Conservation (phyloP, 805 yeast genomes). For the Metschnikowia koreensis region DNA sequence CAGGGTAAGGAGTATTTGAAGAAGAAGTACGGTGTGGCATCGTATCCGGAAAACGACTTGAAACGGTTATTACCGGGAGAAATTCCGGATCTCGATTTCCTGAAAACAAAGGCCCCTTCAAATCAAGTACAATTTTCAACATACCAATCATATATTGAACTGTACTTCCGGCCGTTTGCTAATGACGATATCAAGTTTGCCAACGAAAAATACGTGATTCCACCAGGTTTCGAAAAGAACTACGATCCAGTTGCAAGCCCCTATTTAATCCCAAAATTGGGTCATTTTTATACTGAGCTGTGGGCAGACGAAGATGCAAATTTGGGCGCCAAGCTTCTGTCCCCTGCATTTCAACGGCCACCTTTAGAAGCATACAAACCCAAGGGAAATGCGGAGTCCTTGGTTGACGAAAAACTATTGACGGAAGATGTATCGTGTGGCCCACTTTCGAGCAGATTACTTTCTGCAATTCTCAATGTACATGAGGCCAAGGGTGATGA, state of each 20-base stretch:
- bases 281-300: slow-evolving; percentile 73
- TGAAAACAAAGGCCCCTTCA: slow-evolving; percentile 64
- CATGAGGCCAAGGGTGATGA: slow-evolving; percentile 22
- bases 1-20: slow-evolving; percentile 75
- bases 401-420: slow-evolving; percentile 63
- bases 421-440: slow-evolving; percentile 83
- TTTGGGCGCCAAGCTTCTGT: slow-evolving; percentile 41
- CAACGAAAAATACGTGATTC: slow-evolving; percentile 57
- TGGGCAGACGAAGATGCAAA: slow-evolving; percentile 83
- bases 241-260: slow-evolving; percentile 73
- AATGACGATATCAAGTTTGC: slow-evolving; percentile 83
- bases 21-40: slow-evolving; percentile 79
- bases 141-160: slow-evolving; percentile 80
- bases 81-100: slow-evolving; percentile 83
- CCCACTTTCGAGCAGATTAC: slow-evolving; percentile 78
- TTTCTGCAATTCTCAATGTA: slow-evolving; percentile 72
- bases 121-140: slow-evolving; percentile 93
- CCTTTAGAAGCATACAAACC: slow-evolving; percentile 49
- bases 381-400: slow-evolving; percentile 54
- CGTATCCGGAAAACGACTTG: slow-evolving; percentile 81
- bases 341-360: slow-evolving; percentile 47
- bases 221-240: slow-evolving; percentile 46
- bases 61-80: slow-evolving; percentile 79
- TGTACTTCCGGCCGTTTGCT: slow-evolving; percentile 69
- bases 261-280: slow-evolving; percentile 78